Percentiles rank a stretch among this genome's conserved stretches.
Evolutionary conservation across 352 stramenopile genomes (phyloP).

Genomic region (Phytophthora europaea): DNA sequence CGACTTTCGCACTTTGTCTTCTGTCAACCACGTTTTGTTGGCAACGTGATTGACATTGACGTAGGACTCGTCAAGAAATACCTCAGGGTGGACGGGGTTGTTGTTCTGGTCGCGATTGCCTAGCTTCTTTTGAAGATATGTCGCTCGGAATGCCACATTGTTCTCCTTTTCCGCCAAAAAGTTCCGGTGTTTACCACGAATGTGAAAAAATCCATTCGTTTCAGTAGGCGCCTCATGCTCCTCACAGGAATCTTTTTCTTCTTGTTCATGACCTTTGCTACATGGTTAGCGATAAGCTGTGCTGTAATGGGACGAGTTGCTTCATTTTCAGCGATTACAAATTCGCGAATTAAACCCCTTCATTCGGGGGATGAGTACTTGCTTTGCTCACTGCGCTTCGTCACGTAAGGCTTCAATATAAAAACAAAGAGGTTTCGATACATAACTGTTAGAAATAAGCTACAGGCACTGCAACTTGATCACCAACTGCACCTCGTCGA

Average conservation of each 20-base stretch:
- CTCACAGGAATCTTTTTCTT: not conserved
- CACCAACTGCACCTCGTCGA: conserved; percentile 1
- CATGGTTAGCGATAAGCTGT: conserved; percentile 13
- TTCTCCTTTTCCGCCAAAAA: conserved; percentile 14
- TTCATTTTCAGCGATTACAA: conserved; percentile 15
- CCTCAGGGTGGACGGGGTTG: not conserved
- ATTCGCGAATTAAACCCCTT: not conserved
- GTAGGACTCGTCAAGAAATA: not conserved
- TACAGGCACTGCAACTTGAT: not conserved
- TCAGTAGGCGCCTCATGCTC: conserved; percentile 8
- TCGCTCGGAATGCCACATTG: conserved; percentile 5
- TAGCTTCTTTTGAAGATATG: not conserved
- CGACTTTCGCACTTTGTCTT: not conserved
- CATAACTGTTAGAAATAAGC: no score
- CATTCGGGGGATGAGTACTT: conserved; percentile 12
- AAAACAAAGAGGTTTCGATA: conserved; percentile 1
- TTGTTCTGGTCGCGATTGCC: not conserved
- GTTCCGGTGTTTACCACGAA: conserved; percentile 12
- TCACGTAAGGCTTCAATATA: conserved; percentile 10
- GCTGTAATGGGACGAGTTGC: conserved; percentile 15
- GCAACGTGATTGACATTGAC: not conserved
- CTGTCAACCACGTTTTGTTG: not conserved
- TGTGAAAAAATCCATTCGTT: conserved; percentile 13
- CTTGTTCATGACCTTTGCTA: conserved; percentile 10
- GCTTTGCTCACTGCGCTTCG: not conserved